Percentiles rank a stretch among this genome's conserved stretches.
These are phyloP conservation scores for Bipolaris bicolor DNA, from an alignment of 2,329 filamentous ascomycete species.

Conservation along the genomic window DNA sequence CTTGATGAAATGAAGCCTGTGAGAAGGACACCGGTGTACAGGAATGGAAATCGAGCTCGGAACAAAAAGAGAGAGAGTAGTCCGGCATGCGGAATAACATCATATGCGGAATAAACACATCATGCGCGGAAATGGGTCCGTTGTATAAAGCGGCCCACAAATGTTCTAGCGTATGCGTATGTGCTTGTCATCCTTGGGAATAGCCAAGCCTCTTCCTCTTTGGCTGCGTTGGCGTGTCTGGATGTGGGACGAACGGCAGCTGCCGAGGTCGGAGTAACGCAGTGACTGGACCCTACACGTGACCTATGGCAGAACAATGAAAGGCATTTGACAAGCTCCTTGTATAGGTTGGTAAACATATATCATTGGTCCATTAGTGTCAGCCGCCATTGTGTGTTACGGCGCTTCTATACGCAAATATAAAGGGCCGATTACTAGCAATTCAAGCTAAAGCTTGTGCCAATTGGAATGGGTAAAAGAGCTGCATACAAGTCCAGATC, in stretches of 20 bases:
- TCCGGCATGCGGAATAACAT: not conserved
- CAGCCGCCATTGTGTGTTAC: not conserved
- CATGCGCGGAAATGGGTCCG: conserved; percentile 3
- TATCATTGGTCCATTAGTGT: not conserved
- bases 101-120: not conserved
- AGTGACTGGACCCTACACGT: not conserved
- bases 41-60: not conserved
- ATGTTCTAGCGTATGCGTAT: conserved; percentile 1
- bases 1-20: not conserved
- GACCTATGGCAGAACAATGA: not conserved
- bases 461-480: not conserved
- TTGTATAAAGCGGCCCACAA: conserved; percentile 3
- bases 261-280: conserved; percentile 36
- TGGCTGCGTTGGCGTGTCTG: conserved; percentile 1
- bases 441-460: not conserved
- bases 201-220: conserved; percentile 33
- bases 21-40: not conserved
- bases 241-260: conserved; percentile 27
- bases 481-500: not conserved
- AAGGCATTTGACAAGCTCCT: not conserved
- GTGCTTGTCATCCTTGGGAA: conserved; percentile 21
- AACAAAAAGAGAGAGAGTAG: not conserved
- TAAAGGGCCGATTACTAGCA: not conserved
- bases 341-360: not conserved
- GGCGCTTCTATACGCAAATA: not conserved